These are phyloP conservation scores for Pyrus bretschneideri DNA, from an alignment of 306 rosid genomes.

Conservation along the genomic window DNA sequence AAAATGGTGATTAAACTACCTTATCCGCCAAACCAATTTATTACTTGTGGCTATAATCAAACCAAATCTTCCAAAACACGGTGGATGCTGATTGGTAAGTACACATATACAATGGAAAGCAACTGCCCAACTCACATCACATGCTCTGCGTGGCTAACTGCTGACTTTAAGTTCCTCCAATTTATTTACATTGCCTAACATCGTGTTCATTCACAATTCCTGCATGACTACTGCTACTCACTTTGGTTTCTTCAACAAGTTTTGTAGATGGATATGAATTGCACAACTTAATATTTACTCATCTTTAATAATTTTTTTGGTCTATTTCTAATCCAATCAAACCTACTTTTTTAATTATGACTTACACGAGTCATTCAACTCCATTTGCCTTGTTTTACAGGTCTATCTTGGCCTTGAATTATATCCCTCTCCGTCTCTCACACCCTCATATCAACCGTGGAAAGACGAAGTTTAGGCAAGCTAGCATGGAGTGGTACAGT, in stretches of 20 bases:
- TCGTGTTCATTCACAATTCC: background rate
- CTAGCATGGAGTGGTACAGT: conserved; percentile 1
- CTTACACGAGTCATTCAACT: background rate
- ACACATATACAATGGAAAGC: background rate
- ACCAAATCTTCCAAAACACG: background rate
- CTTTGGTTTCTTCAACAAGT: background rate
- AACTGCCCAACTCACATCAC: background rate
- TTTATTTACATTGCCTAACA: background rate
- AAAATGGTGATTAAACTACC: background rate
- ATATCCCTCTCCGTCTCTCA: background rate
- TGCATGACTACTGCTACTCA: background rate
- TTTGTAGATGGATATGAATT: background rate
- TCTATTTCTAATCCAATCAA: background rate
- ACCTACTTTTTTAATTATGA: background rate
- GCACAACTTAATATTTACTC: background rate
- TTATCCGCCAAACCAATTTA: background rate
- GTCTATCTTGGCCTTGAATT: background rate
- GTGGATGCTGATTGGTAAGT: background rate
- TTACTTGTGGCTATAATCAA: background rate
- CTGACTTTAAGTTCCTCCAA: background rate
- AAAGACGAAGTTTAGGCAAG: background rate
- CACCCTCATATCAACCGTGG: background rate
- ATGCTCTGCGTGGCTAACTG: background rate
- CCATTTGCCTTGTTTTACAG: background rate
- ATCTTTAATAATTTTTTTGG: background rate